Base-by-base conservation (phyloP, 2,329 filamentous ascomycete genomes). In the Phialophora expanda region DNA sequence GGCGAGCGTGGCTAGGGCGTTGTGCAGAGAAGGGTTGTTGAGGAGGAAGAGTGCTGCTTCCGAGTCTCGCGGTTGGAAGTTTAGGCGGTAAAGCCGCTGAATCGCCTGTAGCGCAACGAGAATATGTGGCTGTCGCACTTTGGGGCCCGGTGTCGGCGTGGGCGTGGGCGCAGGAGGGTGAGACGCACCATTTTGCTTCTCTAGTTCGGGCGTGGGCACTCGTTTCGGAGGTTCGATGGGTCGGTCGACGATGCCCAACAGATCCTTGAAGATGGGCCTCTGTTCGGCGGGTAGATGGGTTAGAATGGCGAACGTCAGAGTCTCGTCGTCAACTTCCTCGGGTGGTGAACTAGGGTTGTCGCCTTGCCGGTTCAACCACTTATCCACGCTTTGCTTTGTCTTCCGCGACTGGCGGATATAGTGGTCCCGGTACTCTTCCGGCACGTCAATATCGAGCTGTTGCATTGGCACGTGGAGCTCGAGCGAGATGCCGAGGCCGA, bases 391-490 rank as follows among this genome's bases (percentile, higher is more conserved):
- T n/a, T 89, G 87, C 74, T 93, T 91, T 20, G 94, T 96, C 80
- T 97, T 97, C 76, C 93, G 92, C 6, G 92, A 93, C 76, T 97
- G 93, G 46, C 91, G 89, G 58, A 96, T 87, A 76, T 96, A 98
- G 75, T 97, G 93, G 61, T 95, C 93, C 54, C 92, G 87, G 75
- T 94, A 97, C 76, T 97, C 92, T 69, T 97, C 93, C 0, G 93
- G 93, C 11, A 98, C 92, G 76, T 98, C 94, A 6, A 95, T 92
- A 73, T 98, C 94, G 66, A 98, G 87, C 77, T 96, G 91, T 82
- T 81, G 89, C 87, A 79, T 91, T 66, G 87, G 87, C 17, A 83
- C 80, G 62, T 84, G 81, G 38, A 81, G 78, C 55, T 83, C 79
- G 48, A 81, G 81, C 4, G 82, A 80, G 46, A 87, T 81, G n/a